Conservation (phyloP, 768 basidiomycete genomes). For the Hygrophoropsis aurantiaca region DNA sequence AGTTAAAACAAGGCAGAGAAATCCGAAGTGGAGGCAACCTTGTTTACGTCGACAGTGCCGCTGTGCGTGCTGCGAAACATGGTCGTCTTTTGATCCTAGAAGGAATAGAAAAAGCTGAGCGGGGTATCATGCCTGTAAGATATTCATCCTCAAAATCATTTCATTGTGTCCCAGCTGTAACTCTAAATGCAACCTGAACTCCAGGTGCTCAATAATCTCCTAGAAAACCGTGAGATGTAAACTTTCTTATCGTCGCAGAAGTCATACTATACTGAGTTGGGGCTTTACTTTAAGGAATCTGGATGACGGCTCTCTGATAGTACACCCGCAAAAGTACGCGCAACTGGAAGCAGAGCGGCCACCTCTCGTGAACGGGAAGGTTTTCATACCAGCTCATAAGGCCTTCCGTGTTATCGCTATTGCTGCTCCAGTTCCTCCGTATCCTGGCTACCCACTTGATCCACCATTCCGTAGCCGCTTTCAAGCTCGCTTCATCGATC, state of each 20-base stretch:
- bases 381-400: conserved; percentile 64
- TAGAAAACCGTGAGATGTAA: conserved; percentile 73
- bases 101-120: conserved; percentile 71
- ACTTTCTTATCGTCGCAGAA: conserved; percentile 4
- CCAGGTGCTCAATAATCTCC: conserved; percentile 57
- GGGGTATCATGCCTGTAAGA: conserved; percentile 70
- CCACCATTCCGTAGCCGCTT: conserved; percentile 71
- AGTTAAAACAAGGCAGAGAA: conserved; percentile 69
- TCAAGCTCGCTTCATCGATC: conserved; percentile 67
- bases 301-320: conserved; percentile 69
- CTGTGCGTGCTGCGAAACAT: conserved; percentile 64
- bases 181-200: no score
- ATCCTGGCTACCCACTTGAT: conserved; percentile 60
- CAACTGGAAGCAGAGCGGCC: conserved; percentile 39
- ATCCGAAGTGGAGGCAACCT: conserved; percentile 61
- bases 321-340: conserved; percentile 59
- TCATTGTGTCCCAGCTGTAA: no score
- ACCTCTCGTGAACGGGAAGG: conserved; percentile 31
- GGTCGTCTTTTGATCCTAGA: conserved; percentile 66
- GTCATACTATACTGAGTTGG: neutral
- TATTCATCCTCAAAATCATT: neutral
- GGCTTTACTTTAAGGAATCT: conserved; percentile 47
- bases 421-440: conserved; percentile 67
- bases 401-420: conserved; percentile 71
- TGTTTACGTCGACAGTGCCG: conserved; percentile 67